Evolutionary conservation across 805 yeast species (phyloP).

Genomic region (Suhomyces sp.): DNA sequence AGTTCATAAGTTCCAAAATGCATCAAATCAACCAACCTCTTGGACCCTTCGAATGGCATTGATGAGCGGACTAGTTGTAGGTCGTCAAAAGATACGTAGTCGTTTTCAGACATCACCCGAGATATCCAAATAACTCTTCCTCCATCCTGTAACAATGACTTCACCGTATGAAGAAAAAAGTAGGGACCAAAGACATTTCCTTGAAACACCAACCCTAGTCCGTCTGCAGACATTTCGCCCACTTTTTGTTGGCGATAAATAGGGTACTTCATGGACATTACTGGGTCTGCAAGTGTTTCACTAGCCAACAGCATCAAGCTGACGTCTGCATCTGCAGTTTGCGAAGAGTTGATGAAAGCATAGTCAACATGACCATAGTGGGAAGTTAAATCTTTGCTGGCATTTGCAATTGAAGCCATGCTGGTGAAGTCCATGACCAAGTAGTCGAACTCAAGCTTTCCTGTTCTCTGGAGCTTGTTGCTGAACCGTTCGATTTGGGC

Average conservation of each 20-base stretch:
- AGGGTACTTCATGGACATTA: conserved; percentile 75
- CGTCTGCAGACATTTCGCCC: conserved; percentile 76
- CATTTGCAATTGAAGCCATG: conserved; percentile 78
- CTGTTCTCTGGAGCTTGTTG: conserved; percentile 38
- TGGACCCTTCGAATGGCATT: conserved; percentile 87
- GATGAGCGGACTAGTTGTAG: conserved; percentile 63
- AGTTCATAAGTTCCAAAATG: conserved; percentile 68
- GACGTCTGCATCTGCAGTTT: conserved; percentile 79
- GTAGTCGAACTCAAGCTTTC: conserved; percentile 79
- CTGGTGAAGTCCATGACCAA: conserved; percentile 80
- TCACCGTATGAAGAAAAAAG: conserved; percentile 67
- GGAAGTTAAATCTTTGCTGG: conserved; percentile 64
- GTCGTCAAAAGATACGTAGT: conserved; percentile 70
- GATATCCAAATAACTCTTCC: conserved; percentile 79
- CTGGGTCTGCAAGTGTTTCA: conserved; percentile 63
- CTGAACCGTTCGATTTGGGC: conserved; percentile 31
- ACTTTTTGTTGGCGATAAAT: conserved; percentile 76
- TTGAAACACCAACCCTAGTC: conserved; percentile 83
- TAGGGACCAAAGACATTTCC: conserved; percentile 95
- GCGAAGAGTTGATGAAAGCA: conserved; percentile 59
- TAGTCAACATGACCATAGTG: conserved; percentile 70
- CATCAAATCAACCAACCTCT: conserved; percentile 76
- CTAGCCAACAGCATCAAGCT: conserved; percentile 76
- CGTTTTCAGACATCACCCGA: conserved; percentile 75
- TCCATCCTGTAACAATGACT: conserved; percentile 52